Evolutionary conservation across 306 rosid genomes (phyloP).

Genomic region (Cucurbita maxima): DNA sequence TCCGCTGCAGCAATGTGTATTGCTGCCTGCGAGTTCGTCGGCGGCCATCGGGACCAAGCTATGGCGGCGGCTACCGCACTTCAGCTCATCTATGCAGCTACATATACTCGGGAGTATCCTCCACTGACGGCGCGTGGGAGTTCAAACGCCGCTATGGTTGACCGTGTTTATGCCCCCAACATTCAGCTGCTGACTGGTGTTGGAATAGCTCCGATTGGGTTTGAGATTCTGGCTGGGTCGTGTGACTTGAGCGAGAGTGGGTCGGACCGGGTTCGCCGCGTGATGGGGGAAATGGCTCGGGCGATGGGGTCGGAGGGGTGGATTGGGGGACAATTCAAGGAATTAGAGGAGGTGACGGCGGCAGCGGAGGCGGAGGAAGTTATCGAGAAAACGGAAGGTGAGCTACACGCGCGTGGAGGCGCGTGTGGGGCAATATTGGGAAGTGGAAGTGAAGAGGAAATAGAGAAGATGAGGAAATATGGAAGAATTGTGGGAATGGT

Average conservation of each 20-base stretch:
- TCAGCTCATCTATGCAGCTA: slow-evolving; percentile 21
- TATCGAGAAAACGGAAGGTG: slow-evolving; percentile 32
- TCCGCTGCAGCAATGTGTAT: slow-evolving; percentile 48
- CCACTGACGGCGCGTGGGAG: background rate
- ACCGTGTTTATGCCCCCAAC: slow-evolving; percentile 11
- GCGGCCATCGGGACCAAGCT: slow-evolving; percentile 35
- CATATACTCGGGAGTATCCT: slow-evolving; percentile 32
- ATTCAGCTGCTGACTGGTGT: slow-evolving; percentile 37
- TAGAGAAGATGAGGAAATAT: slow-evolving; percentile 24
- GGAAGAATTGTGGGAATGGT: slow-evolving; percentile 37
- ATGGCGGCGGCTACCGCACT: slow-evolving; percentile 57
- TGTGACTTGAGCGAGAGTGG: slow-evolving; percentile 10
- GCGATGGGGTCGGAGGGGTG: slow-evolving; percentile 41
- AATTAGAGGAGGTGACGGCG: background rate
- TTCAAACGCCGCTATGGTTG: background rate
- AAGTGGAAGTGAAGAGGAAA: slow-evolving; percentile 48
- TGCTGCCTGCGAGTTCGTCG: slow-evolving; percentile 55
- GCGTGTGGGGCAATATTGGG: slow-evolving; percentile 65
- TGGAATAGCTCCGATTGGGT: slow-evolving; percentile 37
- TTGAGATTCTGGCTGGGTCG: slow-evolving; percentile 26
- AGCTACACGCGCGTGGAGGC: slow-evolving; percentile 53
- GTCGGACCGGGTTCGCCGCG: slow-evolving; percentile 33
- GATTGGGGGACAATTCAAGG: slow-evolving; percentile 22
- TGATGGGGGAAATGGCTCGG: slow-evolving; percentile 39
- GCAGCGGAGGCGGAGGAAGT: background rate